Base-by-base conservation (phyloP, 345 rosid genomes). In the Eucalyptus victrix region DNA sequence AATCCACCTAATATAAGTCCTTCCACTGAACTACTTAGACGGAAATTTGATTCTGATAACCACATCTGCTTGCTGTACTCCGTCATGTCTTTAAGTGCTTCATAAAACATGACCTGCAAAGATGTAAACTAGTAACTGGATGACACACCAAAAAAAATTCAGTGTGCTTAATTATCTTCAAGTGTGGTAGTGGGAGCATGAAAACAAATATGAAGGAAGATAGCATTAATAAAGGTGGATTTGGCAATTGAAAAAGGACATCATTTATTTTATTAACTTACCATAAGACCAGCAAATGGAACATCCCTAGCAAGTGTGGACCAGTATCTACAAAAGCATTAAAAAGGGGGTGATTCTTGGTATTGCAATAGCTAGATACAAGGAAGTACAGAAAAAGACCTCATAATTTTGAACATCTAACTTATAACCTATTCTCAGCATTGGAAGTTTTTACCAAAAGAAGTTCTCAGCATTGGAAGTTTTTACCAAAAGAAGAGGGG, bases 271-370 rank as follows among this genome's bases (percentile, higher is more conserved):
- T 76, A 76, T 76, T 37, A 76, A 76, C 47, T 44, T 92, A 97
- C 99, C 99, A 97, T 96, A 80, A 97, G 95, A 90, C 99, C 99
- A 83, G 99, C 98, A 93, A 96, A 96, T 86, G 99, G 99, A 44
- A 97, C 96, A 94, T 97, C 99, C 93, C 99, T 96, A 45, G 96
- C 99, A 88, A 97, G 94, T 54, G 99, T 97, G 89, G 99, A 97
- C 94, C 96, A 90, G 90, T 96, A 97, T 90, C 99, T 97, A 93
- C 89, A 88, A 62, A 83, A 87, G 80, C 23, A 83, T 19, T 1
- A 44, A 62, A 45, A 85, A 87, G 54, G 89, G 58, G 34, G 49
- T 37, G 45, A 86, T 26, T 47, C 69, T 28, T 24, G n/a, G 86
- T 62, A 37, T 47, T 54, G 72, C 30, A 9, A 69, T 37, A 24